Conservation (phyloP, 352 stramenopile species). For the Phytophthora pini region DNA sequence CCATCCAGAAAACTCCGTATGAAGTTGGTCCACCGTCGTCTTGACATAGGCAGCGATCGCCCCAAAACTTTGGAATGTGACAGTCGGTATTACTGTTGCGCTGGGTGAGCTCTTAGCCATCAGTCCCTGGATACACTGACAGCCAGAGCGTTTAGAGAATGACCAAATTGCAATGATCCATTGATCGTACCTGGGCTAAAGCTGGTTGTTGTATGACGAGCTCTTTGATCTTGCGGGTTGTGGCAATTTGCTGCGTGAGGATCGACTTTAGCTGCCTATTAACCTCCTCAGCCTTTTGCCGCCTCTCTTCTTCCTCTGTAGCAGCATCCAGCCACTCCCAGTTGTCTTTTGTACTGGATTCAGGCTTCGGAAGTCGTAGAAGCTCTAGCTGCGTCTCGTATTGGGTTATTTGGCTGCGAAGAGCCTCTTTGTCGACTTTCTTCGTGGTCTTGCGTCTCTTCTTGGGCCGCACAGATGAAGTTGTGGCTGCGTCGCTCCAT, state of each 20-base stretch:
- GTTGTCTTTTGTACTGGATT: constrained; percentile 1
- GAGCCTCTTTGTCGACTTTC: constrained; percentile 14
- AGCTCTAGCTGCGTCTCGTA: constrained; percentile 24
- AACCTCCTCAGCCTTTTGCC: constrained; percentile 13
- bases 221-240: not conserved
- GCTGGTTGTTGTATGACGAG: not conserved
- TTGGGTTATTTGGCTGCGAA: constrained; percentile 11
- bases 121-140: constrained; percentile 6
- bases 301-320: constrained; percentile 16
- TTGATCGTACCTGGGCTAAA: constrained; percentile 4
- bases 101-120: not conserved
- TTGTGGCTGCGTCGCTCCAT: not conserved
- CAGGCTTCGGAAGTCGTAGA: constrained; percentile 1
- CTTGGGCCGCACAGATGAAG: no score
- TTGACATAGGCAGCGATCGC: constrained; percentile 16
- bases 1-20: constrained; percentile 6
- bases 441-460: constrained; percentile 13
- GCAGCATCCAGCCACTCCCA: constrained; percentile 12
- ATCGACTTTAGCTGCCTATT: constrained; percentile 11
- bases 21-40: not conserved
- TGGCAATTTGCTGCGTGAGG: constrained; percentile 1
- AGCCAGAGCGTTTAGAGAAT: not conserved
- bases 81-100: not conserved
- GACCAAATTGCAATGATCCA: not conserved
- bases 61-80: not conserved